Evolutionary conservation across 176 grass and related monocot genomes (phyloP), one percentile per base, ranked within the genome.

Genomic region (Carex kokanica): DNA sequence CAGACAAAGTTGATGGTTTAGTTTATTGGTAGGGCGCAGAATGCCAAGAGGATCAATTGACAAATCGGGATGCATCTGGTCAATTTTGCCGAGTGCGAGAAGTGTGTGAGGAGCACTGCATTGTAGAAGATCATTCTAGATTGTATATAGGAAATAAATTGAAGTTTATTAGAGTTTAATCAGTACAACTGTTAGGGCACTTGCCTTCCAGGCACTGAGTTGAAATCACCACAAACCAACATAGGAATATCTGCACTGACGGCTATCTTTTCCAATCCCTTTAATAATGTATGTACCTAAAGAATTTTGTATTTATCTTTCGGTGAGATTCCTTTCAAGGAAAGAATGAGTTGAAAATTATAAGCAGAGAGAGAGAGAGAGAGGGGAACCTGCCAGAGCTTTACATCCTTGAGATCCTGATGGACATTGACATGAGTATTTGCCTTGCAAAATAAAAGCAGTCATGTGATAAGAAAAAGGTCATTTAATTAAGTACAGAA

Each of bases 191-290:
- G 25, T 65, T 82, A 18, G 47, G 63, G 38, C 0, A 83, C 65
- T 7, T 71, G 87, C 97, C 97, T 99, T 82, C 93, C 97, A 80
- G 97, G 97, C 78, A 81, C 80, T 49, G 97, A 92, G 85, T 96
- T 96, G 49, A 99, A 99, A 96, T 99, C 93, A 59, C 97, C 97
- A 93, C 97, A 99, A 49, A 99, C 97, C 86, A 99, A 84, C 97
- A 99, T 99, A 52, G 97, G 97, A 96, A 99, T 99, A 79, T 96
- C 97, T 23, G 97, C 97, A 90, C 97, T 99, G 25, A 90, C 88
- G 74, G 97, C 97, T 88, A 99, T 99, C 80, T 99, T 99, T 85
- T 99, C 97, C 83, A 99, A 85, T 68, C 97, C 97, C 90, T 99
- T 99, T 71, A 99, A 83, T 41, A 99, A 93, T 14, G 97, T 99